Evolutionary conservation across 192 early-diverging fungal genomes (phyloP).

Genomic region (Phycomyces nitens): DNA sequence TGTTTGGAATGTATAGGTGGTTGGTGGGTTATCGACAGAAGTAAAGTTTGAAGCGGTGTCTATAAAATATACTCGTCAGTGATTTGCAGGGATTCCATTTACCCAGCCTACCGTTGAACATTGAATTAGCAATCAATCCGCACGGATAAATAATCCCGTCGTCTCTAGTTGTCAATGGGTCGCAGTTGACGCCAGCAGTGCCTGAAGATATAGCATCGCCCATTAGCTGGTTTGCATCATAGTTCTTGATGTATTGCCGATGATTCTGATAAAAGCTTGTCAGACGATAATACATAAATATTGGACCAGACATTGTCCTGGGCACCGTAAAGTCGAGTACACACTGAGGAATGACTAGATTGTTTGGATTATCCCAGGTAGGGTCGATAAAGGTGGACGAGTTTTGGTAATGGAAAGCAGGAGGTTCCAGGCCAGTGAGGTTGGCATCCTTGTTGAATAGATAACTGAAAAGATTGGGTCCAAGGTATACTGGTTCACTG

Average conservation of each 20-base stretch:
- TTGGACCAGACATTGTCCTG: slow-evolving; percentile 62
- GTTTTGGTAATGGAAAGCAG: slow-evolving; percentile 23
- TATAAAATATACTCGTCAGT: background rate
- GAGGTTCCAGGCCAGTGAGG: slow-evolving; percentile 7
- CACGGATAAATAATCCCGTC: slow-evolving; percentile 74
- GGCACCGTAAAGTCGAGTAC: slow-evolving; percentile 65
- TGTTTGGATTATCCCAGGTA: slow-evolving; percentile 5
- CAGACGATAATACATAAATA: slow-evolving; percentile 91
- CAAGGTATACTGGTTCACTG: slow-evolving; percentile 11
- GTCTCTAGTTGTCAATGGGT: slow-evolving; percentile 23
- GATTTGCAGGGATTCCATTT: slow-evolving; percentile 2
- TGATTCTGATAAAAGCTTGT: slow-evolving; percentile 98
- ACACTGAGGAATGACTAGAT: slow-evolving; percentile 47
- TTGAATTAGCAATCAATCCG: slow-evolving; percentile 86
- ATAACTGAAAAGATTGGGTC: slow-evolving; percentile 30
- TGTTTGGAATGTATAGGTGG: slow-evolving; percentile 52
- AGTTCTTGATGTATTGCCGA: slow-evolving; percentile 80
- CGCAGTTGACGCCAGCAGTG: slow-evolving; percentile 32
- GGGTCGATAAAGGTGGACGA: slow-evolving; percentile 14
- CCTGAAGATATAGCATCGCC: slow-evolving; percentile 44
- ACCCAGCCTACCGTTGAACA: slow-evolving; percentile 69
- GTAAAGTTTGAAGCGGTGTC: slow-evolving; percentile 26
- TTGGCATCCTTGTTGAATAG: background rate
- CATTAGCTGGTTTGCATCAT: slow-evolving; percentile 70
- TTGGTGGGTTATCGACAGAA: background rate